These are phyloP conservation scores for Septoria petroselini DNA, from an alignment of 2,329 filamentous ascomycete genomes.

Conservation along the genomic window DNA sequence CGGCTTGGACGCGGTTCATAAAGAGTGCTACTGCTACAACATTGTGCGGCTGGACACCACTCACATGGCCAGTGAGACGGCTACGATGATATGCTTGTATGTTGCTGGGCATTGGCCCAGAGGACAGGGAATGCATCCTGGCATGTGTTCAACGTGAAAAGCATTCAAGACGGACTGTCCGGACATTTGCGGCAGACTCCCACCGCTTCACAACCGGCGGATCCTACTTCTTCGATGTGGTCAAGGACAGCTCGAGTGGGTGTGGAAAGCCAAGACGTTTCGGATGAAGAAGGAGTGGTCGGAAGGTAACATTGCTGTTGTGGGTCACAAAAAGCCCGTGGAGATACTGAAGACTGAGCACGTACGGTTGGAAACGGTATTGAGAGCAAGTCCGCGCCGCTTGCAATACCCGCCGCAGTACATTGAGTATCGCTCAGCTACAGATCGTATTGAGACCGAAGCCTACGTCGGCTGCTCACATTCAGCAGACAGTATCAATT, in stretches of 20 bases:
- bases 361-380: not conserved
- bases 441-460: no score
- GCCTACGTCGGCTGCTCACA: no score
- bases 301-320: conserved; percentile 2
- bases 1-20: conserved; percentile 27
- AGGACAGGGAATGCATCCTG: conserved; percentile 3
- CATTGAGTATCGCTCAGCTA: not conserved
- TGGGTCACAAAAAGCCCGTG: conserved; percentile 5
- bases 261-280: conserved; percentile 4
- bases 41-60: conserved; percentile 36
- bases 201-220: conserved; percentile 2
- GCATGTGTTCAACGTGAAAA: not conserved
- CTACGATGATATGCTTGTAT: conserved; percentile 2
- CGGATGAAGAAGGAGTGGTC: conserved; percentile 5
- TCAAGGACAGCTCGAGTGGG: not conserved
- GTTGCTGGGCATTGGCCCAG: conserved; percentile 4
- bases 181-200: not conserved
- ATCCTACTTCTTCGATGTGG: conserved; percentile 1
- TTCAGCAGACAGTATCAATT: conserved; percentile 1
- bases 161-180: no score
- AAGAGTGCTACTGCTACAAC: conserved; percentile 17
- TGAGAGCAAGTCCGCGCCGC: not conserved
- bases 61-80: conserved; percentile 29
- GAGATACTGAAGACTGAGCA: conserved; percentile 2
- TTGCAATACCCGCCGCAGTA: not conserved